These are phyloP conservation scores for Amorphotheca resinae DNA, from an alignment of 495 filamentous ascomycete genomes.

Conservation along the genomic window DNA sequence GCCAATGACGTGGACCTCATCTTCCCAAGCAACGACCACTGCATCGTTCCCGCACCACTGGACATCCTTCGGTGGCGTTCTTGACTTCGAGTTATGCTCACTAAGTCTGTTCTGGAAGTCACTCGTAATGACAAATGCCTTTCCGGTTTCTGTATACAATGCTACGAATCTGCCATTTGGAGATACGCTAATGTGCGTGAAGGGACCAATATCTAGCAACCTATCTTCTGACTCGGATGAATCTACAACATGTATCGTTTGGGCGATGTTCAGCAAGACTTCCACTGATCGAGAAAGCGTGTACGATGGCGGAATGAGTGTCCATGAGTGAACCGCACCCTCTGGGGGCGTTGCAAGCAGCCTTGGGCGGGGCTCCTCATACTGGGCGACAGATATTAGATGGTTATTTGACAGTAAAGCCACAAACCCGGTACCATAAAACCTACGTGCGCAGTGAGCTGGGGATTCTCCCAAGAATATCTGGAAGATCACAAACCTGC, in stretches of 20 bases:
- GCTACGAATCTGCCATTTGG: slow-evolving; percentile 82
- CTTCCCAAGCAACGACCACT: slow-evolving; percentile 90
- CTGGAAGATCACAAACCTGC: slow-evolving; percentile 31
- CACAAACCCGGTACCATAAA: slow-evolving; percentile 86
- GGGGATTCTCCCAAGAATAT: neutral
- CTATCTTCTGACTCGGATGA: slow-evolving; percentile 83
- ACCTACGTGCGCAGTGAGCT: slow-evolving; percentile 26
- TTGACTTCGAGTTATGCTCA: slow-evolving; percentile 80
- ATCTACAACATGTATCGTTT: slow-evolving; percentile 79
- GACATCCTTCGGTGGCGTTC: slow-evolving; percentile 74
- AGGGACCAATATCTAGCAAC: slow-evolving; percentile 80
- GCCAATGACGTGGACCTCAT: slow-evolving; percentile 92
- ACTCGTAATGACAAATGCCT: slow-evolving; percentile 83
- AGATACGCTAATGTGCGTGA: slow-evolving; percentile 78
- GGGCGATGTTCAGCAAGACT: slow-evolving; percentile 73
- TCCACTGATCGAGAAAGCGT: slow-evolving; percentile 93
- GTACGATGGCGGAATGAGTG: slow-evolving; percentile 74
- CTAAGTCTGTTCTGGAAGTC: slow-evolving; percentile 87
- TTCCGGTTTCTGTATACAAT: slow-evolving; percentile 74
- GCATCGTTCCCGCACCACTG: slow-evolving; percentile 96
- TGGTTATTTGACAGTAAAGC: slow-evolving; percentile 85
- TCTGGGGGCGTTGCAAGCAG: slow-evolving; percentile 66
- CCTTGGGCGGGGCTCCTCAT: slow-evolving; percentile 82
- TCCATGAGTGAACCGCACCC: slow-evolving; percentile 77
- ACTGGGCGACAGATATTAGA: slow-evolving; percentile 73